phyloP scores from a whole-genome alignment of 768 basidiomycete species.

The Xerocomus brunneocitrinus region DNA sequence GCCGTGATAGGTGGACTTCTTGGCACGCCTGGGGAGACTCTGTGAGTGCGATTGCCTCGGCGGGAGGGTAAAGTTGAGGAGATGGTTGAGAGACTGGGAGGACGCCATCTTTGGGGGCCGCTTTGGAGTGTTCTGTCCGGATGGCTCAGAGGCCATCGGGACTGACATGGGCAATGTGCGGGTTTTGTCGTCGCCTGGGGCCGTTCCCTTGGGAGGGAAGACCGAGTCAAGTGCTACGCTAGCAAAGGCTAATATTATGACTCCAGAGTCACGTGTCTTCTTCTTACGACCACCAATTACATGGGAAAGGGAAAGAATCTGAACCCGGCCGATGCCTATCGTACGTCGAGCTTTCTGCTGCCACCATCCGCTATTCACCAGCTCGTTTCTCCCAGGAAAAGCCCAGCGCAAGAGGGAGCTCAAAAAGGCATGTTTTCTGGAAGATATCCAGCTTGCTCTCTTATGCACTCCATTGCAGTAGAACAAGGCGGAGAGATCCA shows the following conservation, averaged over 20 bases:
- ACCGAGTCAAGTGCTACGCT: constrained; percentile 16
- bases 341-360: constrained; percentile 43
- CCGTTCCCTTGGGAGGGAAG: constrained; percentile 49
- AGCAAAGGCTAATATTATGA: constrained; percentile 8
- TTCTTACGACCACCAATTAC: background rate
- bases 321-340: constrained; percentile 93
- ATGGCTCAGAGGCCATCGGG: constrained; percentile 22
- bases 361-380: background rate
- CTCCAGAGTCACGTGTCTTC: constrained; percentile 29
- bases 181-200: constrained; percentile 19
- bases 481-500: constrained; percentile 85
- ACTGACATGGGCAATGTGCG: constrained; percentile 20
- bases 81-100: constrained; percentile 67
- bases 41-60: constrained; percentile 68
- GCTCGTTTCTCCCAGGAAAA: constrained; percentile 58
- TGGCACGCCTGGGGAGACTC: constrained; percentile 69
- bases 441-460: constrained; percentile 11
- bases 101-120: constrained; percentile 67
- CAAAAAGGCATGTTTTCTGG: constrained; percentile 60
- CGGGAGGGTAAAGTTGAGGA: constrained; percentile 91
- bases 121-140: constrained; percentile 43
- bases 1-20: constrained; percentile 57
- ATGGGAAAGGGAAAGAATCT: constrained; percentile 85
- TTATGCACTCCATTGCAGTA: constrained; percentile 44
- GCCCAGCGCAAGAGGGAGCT: constrained; percentile 90